Evolutionary conservation across 2,329 filamentous ascomycete species (phyloP).

Genomic region (Sphaceloma murrayae): DNA sequence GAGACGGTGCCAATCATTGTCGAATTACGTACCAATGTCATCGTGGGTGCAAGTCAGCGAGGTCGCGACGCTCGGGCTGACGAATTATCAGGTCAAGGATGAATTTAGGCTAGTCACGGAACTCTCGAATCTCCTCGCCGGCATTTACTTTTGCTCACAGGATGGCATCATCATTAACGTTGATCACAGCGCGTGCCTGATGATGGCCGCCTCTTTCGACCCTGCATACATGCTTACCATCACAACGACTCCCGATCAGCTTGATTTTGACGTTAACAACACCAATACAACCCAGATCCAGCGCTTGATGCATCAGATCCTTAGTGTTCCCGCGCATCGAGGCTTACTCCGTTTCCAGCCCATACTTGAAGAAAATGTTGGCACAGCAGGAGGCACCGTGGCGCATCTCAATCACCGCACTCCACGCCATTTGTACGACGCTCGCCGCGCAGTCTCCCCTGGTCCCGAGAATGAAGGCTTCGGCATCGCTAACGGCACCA

Average conservation of each 20-base stretch:
- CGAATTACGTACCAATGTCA: constrained; percentile 42
- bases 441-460: not conserved
- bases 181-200: constrained; percentile 64
- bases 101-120: constrained; percentile 66
- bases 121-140: constrained; percentile 61
- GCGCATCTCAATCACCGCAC: constrained; percentile 27
- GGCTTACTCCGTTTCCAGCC: constrained; percentile 65
- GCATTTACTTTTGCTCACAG: constrained; percentile 64
- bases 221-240: constrained; percentile 72
- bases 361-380: constrained; percentile 61
- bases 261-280: constrained; percentile 68
- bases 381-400: constrained; percentile 60
- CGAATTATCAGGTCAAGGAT: constrained; percentile 53
- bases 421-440: constrained; percentile 23
- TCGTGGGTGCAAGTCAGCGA: constrained; percentile 34
- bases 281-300: constrained; percentile 72
- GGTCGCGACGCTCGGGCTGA: constrained; percentile 10
- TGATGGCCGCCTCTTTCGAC: constrained; percentile 65
- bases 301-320: constrained; percentile 59
- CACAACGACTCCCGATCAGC: constrained; percentile 56
- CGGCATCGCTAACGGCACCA: constrained; percentile 3
- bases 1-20: constrained; percentile 35
- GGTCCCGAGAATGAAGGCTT: constrained; percentile 2
- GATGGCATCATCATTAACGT: constrained; percentile 65
- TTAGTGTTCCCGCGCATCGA: constrained; percentile 56